These are phyloP conservation scores for Planoprotostelium fungivorum DNA, from an alignment of 78 protist species.

Conservation along the genomic window DNA sequence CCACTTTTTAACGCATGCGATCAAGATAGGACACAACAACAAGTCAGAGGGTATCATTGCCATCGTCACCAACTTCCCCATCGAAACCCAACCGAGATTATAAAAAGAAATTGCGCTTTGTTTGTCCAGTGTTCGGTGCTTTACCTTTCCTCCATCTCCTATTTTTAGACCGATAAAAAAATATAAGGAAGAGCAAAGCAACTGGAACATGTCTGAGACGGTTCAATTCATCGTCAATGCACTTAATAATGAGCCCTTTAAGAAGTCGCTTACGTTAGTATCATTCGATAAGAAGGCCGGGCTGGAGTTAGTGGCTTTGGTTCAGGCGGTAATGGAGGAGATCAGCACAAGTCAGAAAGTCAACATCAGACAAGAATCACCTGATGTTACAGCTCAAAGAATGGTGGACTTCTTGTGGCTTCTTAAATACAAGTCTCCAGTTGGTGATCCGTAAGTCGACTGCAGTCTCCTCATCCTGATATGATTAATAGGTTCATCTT, in stretches of 20 bases:
- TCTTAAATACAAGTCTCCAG: background rate
- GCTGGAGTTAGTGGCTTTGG: background rate
- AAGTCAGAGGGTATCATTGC: slow-evolving; percentile 35
- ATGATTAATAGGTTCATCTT: background rate
- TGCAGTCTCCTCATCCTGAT: background rate
- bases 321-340: background rate
- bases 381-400: background rate
- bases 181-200: no score
- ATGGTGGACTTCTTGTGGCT: background rate
- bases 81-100: no score
- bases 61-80: slow-evolving; percentile 26
- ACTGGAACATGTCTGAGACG: background rate
- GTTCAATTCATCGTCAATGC: background rate
- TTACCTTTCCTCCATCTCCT: no score
- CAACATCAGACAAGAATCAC: background rate
- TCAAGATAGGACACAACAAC: background rate
- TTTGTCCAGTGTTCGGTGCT: no score
- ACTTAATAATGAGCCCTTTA: background rate
- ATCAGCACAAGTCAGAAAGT: background rate
- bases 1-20: slow-evolving; percentile 48
- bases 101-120: no score
- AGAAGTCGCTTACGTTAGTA: background rate
- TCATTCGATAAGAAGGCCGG: background rate
- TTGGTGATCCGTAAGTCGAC: background rate
- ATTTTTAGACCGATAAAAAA: no score